These are phyloP conservation scores for Parachlorella kessleri DNA, from an alignment of 139 green algal genomes.

Conservation along the genomic window DNA sequence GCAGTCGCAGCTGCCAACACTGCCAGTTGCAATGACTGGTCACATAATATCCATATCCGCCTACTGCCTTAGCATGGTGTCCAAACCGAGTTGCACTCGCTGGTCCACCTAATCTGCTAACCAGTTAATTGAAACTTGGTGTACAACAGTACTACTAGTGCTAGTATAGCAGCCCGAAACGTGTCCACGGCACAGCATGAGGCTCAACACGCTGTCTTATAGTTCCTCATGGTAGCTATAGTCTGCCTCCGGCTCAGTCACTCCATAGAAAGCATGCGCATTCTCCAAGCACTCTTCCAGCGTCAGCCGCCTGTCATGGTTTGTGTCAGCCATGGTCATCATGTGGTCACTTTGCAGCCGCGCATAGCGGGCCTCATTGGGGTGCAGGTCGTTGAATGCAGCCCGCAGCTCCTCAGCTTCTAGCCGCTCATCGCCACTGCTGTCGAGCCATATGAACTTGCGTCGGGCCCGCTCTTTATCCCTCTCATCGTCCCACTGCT, in stretches of 20 bases:
- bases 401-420: constrained; percentile 20
- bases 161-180: no score
- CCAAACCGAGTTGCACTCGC: no score
- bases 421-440: constrained; percentile 1
- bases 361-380: constrained; percentile 21
- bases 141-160: no score
- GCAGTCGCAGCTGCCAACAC: no score
- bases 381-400: constrained; percentile 22
- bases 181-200: no score
- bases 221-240: neutral
- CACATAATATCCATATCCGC: no score
- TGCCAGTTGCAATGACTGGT: no score
- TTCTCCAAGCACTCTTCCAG: constrained; percentile 12
- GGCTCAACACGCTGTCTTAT: no score
- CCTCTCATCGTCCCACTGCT: neutral
- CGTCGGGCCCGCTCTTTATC: constrained; percentile 15
- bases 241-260: neutral
- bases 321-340: constrained; percentile 29
- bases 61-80: no score
- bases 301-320: constrained; percentile 16
- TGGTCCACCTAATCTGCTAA: no score
- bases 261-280: constrained; percentile 22
- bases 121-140: no score
- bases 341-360: constrained; percentile 29
- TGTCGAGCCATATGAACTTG: constrained; percentile 30